phyloP scores from a whole-genome alignment of 257 asterid species.

The Pogostemon cablin region DNA sequence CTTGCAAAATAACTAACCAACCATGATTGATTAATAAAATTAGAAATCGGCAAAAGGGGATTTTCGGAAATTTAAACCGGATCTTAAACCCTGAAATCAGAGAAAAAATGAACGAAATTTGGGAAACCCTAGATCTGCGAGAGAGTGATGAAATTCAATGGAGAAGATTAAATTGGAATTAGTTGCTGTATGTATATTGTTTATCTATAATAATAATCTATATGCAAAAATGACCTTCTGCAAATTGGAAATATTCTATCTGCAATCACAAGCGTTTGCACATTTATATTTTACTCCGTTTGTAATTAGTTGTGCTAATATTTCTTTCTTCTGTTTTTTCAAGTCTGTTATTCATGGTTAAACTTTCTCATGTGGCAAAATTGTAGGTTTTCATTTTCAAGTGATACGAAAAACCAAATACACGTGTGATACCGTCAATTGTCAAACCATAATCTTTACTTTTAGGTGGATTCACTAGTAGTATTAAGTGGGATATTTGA shows the following conservation, averaged over 20 bases:
- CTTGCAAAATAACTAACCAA: background rate
- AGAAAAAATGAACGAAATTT: slow-evolving; percentile 23
- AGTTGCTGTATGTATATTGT: background rate
- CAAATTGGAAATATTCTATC: background rate
- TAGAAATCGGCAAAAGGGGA: slow-evolving; percentile 28
- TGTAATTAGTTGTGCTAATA: background rate
- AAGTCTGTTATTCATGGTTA: no score
- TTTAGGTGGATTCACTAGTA: no score
- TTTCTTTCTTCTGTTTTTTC: no score
- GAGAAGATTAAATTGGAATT: slow-evolving; percentile 6
- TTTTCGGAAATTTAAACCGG: slow-evolving; percentile 7
- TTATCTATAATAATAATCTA: background rate
- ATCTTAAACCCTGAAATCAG: slow-evolving; percentile 36
- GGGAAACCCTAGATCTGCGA: slow-evolving; percentile 49
- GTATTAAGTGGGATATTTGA: no score
- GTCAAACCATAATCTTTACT: no score
- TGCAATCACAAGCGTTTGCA: background rate
- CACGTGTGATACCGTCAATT: no score
- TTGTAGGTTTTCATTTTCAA: no score
- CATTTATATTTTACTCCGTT: no score
- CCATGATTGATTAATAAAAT: background rate
- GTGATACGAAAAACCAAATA: no score
- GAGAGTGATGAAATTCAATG: slow-evolving; percentile 27
- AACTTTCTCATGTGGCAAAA: no score
- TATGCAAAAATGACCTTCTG: background rate